Evolutionary conservation across 1,284 basidiomycete genomes (phyloP).

Genomic region (Leccinum variabile): DNA sequence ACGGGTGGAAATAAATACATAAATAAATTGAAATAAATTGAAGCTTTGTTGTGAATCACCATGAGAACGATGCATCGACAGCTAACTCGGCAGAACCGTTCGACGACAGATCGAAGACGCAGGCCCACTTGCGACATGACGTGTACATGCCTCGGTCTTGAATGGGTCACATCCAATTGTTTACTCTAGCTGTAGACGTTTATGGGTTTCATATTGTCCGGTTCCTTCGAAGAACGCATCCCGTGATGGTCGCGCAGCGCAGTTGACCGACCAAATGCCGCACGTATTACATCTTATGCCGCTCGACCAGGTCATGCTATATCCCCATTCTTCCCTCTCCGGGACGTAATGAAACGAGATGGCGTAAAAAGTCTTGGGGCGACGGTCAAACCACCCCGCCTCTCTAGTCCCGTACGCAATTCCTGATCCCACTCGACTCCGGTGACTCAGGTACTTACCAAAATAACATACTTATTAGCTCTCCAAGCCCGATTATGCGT

Average conservation of each 20-base stretch:
- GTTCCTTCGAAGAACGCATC: neutral
- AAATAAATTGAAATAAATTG: neutral
- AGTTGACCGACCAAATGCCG: slow-evolving; percentile 12
- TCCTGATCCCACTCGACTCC: neutral
- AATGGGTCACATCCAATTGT: slow-evolving; percentile 2
- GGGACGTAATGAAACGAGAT: slow-evolving; percentile 21
- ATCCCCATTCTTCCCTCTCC: neutral
- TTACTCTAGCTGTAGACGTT: neutral
- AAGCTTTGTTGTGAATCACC: neutral
- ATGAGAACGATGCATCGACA: slow-evolving; percentile 9
- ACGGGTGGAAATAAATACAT: neutral
- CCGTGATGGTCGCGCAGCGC: slow-evolving; percentile 1
- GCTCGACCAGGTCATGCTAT: neutral
- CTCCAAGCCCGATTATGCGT: neutral
- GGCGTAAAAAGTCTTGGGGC: neutral
- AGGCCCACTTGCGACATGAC: neutral
- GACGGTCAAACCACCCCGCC: neutral
- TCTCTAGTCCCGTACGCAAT: slow-evolving; percentile 10
- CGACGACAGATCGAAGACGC: neutral
- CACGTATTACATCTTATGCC: slow-evolving; percentile 7
- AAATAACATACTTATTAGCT: neutral
- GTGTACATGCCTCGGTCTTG: neutral
- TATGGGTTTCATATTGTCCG: neutral
- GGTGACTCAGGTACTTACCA: neutral
- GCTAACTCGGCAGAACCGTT: neutral